A percentile compares a stretch with the other conserved stretches of the same genome.
phyloP scores from a whole-genome alignment of 169 alveolate genomes.

The Condylostoma magnum region DNA sequence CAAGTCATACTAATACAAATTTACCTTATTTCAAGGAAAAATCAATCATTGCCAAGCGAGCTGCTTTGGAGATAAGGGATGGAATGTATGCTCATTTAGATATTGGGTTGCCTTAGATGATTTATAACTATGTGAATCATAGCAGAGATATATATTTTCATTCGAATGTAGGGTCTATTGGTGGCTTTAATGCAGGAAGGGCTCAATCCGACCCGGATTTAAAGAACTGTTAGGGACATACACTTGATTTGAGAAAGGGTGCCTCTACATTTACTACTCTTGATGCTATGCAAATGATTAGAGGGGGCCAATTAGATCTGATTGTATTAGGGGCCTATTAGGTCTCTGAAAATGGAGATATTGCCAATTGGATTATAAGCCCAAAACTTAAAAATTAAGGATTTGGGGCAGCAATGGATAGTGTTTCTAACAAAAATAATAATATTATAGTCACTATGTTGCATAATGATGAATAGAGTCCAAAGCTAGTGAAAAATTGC shows the following conservation, averaged over 20 bases:
- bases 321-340: slow-evolving; percentile 68
- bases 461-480: slow-evolving; percentile 61
- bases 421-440: too few species aligned
- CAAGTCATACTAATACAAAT: background rate
- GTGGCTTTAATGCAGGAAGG: slow-evolving; percentile 66
- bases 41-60: slow-evolving; percentile 49
- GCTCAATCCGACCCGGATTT: slow-evolving; percentile 71
- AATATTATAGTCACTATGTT: slow-evolving; percentile 65
- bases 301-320: slow-evolving; percentile 77
- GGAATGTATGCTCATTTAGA: slow-evolving; percentile 73
- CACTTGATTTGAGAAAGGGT: slow-evolving; percentile 55
- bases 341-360: slow-evolving; percentile 55
- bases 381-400: slow-evolving; percentile 77
- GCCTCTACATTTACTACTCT: slow-evolving; percentile 50
- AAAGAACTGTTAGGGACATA: slow-evolving; percentile 75
- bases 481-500: slow-evolving; percentile 46
- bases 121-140: slow-evolving; percentile 47
- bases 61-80: slow-evolving; percentile 57
- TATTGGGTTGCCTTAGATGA: slow-evolving; percentile 73
- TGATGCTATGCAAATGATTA: slow-evolving; percentile 56
- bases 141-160: slow-evolving; percentile 42
- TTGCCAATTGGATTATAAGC: slow-evolving; percentile 78
- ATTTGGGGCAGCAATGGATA: slow-evolving; percentile 83
- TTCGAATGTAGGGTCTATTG: slow-evolving; percentile 65
- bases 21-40: too few species aligned